A percentile compares a stretch with the other conserved stretches of the same genome.
These are phyloP conservation scores for Backusella parvicylindrica DNA, from an alignment of 192 early-diverging fungal genomes.

Conservation along the genomic window DNA sequence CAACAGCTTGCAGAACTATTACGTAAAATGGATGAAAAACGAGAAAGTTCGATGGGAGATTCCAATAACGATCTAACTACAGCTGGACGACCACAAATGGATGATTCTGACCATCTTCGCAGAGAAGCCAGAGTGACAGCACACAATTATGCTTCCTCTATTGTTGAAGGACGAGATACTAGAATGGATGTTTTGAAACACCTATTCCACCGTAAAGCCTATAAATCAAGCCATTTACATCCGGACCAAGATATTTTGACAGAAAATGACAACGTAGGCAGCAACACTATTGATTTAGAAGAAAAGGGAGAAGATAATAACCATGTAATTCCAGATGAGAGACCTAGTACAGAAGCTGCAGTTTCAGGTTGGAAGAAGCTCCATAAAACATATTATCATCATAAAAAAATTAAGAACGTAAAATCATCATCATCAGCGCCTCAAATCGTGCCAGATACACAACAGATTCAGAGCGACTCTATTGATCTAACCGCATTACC, in stretches of 20 bases:
- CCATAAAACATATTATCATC: conserved; percentile 25
- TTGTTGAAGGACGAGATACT: background rate
- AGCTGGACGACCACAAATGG: background rate
- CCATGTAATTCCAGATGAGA: background rate
- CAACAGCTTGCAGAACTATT: conserved; percentile 7
- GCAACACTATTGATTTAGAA: background rate
- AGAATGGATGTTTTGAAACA: background rate
- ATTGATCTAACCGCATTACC: background rate
- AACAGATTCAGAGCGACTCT: background rate
- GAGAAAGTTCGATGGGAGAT: background rate
- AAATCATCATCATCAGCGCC: background rate
- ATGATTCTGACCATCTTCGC: background rate
- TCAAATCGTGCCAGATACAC: background rate
- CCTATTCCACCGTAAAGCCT: background rate
- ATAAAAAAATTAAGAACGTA: background rate
- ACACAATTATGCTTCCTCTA: background rate
- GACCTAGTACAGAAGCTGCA: background rate
- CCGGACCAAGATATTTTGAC: background rate
- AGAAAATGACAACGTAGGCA: background rate
- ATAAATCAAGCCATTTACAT: background rate
- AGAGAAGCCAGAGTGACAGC: background rate
- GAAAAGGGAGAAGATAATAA: background rate
- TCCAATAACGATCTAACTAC: background rate
- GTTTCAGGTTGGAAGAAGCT: background rate
- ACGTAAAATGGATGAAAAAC: conserved; percentile 11